These are phyloP conservation scores for Mycosphaerelloides madeirae DNA, from an alignment of 2,329 filamentous ascomycete species.

Conservation along the genomic window DNA sequence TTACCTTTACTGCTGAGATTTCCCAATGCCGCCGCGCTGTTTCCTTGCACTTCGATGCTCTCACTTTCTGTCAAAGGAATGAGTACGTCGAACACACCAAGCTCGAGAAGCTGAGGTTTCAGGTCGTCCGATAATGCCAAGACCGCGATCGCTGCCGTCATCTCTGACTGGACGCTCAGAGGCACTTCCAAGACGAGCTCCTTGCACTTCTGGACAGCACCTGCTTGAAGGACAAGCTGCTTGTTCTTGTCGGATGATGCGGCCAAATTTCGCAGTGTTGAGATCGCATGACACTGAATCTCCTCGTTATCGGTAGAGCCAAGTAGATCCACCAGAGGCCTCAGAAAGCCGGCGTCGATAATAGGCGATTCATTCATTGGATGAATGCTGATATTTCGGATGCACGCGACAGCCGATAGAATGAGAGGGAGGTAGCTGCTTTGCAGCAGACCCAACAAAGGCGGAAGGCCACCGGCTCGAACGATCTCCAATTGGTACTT, in stretches of 20 bases:
- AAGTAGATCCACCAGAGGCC: conserved; percentile 86
- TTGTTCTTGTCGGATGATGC: conserved; percentile 98
- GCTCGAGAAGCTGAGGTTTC: conserved; percentile 81
- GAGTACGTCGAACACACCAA: conserved; percentile 93
- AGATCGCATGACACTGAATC: conserved; percentile 98
- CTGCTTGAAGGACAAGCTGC: conserved; percentile 91
- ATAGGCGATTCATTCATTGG: conserved; percentile 97
- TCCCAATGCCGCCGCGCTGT: conserved; percentile 90
- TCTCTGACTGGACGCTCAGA: conserved; percentile 92
- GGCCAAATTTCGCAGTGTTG: conserved; percentile 88
- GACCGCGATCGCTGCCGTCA: conserved; percentile 98
- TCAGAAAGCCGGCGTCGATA: conserved; percentile 93
- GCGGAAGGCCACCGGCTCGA: conserved; percentile 75
- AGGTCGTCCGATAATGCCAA: conserved; percentile 92
- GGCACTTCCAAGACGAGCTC: conserved; percentile 90
- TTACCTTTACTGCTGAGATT: conserved; percentile 95
- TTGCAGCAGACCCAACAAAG: conserved; percentile 82
- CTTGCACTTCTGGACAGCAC: conserved; percentile 97
- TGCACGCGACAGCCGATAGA: conserved; percentile 93
- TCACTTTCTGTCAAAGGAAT: conserved; percentile 93
- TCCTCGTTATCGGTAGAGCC: conserved; percentile 97
- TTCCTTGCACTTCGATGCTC: conserved; percentile 96
- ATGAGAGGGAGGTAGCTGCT: conserved; percentile 95
- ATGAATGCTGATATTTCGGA: conserved; percentile 98
- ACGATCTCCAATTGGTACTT: conserved; percentile 99